Evolutionary conservation across 805 yeast genomes (phyloP), one percentile per base, ranked within the genome.

Genomic region (Geotrichum ghanense): DNA sequence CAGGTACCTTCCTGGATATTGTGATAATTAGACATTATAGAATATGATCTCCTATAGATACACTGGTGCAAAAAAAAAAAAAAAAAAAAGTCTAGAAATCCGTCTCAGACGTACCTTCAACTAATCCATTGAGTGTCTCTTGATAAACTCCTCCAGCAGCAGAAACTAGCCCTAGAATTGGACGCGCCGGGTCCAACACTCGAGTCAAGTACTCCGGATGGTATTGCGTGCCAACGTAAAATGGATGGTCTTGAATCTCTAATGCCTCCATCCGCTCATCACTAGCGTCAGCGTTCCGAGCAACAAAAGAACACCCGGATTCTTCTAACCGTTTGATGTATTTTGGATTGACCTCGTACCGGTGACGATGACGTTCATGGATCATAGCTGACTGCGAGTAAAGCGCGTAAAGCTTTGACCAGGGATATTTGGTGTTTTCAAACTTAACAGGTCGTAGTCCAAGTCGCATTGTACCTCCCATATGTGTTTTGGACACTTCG

Each of bases 401-500:
- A 46, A 90, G 72, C 66, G 78, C 74, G 66, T 84, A 79, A 58
- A 92, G 76, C 52, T 71, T 74, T 42, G 86, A 76, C 76, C 79
- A 71, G 52, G 81, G 81, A 12, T 31, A 31, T 42, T 84, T 67
- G 52, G 72, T 78, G 17, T 69, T 69, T 58, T 77, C 80, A 74
- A 92, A 92, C 53, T 74, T 76, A 35, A 97, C 87, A 55, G 89
- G 79, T 68, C 96, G 88, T 54, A 87, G 74, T 57, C 99, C 99
- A 56, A 92, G 76, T 73, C 99, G 82, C 99, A 92, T 92, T 45
- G 97, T 90, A 55, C 99, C 99, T 53, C 99, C 99, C 72, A 92
- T 75, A 64, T 86, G 87, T 56, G 83, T 80, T 71, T 88, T 90
- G 68, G 88, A 95, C 52, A 90, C 88, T 67, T 92, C 99, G 41